Base-by-base conservation (phyloP, 2,329 filamentous ascomycete species). In the Stemphylium lycopersici region DNA sequence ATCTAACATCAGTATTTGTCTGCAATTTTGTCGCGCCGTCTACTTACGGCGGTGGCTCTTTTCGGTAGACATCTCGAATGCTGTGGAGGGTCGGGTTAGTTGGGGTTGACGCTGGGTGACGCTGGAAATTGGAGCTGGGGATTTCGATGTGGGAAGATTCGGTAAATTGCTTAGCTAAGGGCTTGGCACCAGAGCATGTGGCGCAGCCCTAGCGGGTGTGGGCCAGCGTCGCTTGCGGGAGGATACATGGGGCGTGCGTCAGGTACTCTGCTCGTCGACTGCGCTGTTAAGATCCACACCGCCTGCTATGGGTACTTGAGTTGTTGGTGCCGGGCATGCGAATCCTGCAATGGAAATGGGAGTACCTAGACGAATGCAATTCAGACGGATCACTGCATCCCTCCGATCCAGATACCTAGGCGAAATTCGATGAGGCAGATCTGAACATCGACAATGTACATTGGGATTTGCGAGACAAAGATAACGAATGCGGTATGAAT, bases 31-130 rank as follows among this genome's bases (percentile, higher is more conserved):
- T 33, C 24, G 40, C n/a, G 20, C 32, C 20, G 36, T 32, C 38
- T 52, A 52, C 48, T 53, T 56, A 56, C 49, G 54, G 16, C 49
- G 49, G 49, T 56, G 54, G 49, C 54, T 55, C 40, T 50, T 55
- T 54, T 57, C 55, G 26, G 55, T 42, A 36, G 52, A 52, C 52
- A 55, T 55, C 18, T 38, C 36, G 47, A 40, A 39, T 38, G 18
- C 32, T 50, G 31, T 44, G 15, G 41, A 37, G 43, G 45, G 44
- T 20, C 37, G 26, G 38, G 38, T 49, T 48, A 36, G 46, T 34
- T 49, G 47, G 37, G 15, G 20, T 22, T 34, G 29, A 33, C 16
- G 43, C 33, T 48, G 13, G 18, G 7, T 36, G 38, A 36, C 38
- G 48, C 48, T 40, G 46, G 18, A 44, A 32, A 49, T 50, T 45